Evolutionary conservation across 2,329 filamentous ascomycete genomes (phyloP).

Genomic region (Ploettnerulaceae sp.): DNA sequence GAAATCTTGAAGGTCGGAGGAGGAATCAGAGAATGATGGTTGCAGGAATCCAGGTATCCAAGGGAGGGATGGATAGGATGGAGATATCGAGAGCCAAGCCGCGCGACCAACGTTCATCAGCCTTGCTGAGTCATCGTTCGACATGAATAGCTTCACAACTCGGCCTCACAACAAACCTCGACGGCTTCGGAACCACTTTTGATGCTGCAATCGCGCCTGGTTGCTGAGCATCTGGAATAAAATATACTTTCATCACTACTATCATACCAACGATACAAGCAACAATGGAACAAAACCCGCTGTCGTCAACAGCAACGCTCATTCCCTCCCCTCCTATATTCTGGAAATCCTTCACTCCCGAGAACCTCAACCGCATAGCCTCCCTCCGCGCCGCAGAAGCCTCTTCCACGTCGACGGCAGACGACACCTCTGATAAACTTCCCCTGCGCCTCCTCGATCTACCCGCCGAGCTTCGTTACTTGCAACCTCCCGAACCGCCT

Average conservation of each 20-base stretch:
- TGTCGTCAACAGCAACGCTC: slow-evolving; percentile 51
- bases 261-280: not conserved
- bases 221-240: not conserved
- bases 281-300: slow-evolving; percentile 52
- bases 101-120: not conserved
- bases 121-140: not conserved
- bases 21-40: no score
- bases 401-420: slow-evolving; percentile 1
- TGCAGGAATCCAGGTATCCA: no score
- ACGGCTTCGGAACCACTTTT: not conserved
- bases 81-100: no score
- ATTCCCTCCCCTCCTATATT: slow-evolving; percentile 88
- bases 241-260: not conserved
- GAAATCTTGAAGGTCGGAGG: slow-evolving; percentile 1
- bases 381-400: slow-evolving; percentile 38
- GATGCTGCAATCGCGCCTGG: not conserved
- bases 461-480: slow-evolving; percentile 60
- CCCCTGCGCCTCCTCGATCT: slow-evolving; percentile 29
- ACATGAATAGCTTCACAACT: not conserved
- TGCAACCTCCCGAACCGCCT: slow-evolving; percentile 78
- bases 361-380: slow-evolving; percentile 60
- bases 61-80: not conserved
- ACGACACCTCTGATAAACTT: slow-evolving; percentile 26
- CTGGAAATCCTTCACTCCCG: slow-evolving; percentile 79
- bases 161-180: not conserved